A percentile compares a stretch with the other conserved stretches of the same genome.
phyloP scores from a whole-genome alignment of 2,329 filamentous ascomycete genomes.

The Botrytis elliptica region DNA sequence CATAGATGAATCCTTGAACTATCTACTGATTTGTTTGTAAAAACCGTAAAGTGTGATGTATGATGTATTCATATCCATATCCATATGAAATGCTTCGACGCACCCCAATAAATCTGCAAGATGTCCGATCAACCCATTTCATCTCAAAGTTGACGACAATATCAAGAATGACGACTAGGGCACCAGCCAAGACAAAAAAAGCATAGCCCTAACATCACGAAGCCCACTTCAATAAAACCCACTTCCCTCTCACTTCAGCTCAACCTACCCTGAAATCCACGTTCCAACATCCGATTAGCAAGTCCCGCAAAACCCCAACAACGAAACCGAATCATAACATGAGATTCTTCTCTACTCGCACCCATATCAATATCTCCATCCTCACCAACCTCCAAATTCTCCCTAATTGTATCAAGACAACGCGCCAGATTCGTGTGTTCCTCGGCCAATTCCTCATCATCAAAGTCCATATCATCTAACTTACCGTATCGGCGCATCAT shows the following conservation, averaged over 20 bases:
- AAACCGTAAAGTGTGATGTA: neutral
- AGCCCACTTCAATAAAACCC: neutral
- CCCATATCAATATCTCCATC: neutral
- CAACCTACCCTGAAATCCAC: neutral
- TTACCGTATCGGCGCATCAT: neutral
- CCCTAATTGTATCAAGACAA: neutral
- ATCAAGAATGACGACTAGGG: neutral
- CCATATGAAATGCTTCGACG: neutral
- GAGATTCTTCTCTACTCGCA: neutral
- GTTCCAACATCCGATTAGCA: neutral
- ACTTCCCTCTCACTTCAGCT: neutral
- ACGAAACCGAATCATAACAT: neutral
- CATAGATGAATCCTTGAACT: neutral
- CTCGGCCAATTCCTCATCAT: neutral
- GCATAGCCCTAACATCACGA: neutral
- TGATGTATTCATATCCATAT: neutral
- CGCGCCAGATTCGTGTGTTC: neutral
- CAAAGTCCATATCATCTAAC: too few relatives aligned
- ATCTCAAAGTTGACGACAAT: neutral
- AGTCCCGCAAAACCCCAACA: neutral
- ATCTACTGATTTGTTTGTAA: neutral
- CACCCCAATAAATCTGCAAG: neutral
- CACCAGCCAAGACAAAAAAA: neutral
- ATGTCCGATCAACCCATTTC: neutral
- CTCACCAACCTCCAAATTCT: neutral